These are phyloP conservation scores for Termitomyces sp. DNA, from an alignment of 768 basidiomycete species.

Conservation along the genomic window DNA sequence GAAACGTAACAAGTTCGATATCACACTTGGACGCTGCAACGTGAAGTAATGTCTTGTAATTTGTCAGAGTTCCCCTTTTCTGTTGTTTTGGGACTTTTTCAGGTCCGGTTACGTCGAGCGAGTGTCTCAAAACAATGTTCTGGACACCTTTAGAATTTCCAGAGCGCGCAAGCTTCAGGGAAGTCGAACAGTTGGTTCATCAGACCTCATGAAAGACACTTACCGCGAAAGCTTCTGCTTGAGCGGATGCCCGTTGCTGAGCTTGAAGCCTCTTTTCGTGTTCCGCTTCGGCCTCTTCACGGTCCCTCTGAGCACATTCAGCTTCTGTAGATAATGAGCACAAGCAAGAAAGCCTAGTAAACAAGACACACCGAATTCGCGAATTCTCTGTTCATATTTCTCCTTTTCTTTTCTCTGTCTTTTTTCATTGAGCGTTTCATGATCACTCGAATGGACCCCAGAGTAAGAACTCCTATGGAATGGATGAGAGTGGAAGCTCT, in stretches of 20 bases:
- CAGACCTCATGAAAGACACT: background rate
- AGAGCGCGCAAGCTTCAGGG: slow-evolving; percentile 19
- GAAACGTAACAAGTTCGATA: slow-evolving; percentile 25
- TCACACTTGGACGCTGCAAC: slow-evolving; percentile 31
- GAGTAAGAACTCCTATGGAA: slow-evolving; percentile 12
- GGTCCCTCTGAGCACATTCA: slow-evolving; percentile 30
- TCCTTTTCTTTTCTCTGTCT: slow-evolving; percentile 22
- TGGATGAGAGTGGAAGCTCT: slow-evolving; percentile 2
- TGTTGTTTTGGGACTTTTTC: slow-evolving; percentile 20
- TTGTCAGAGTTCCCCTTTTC: slow-evolving; percentile 18
- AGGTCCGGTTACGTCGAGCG: slow-evolving; percentile 30
- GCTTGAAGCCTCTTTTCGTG: slow-evolving; percentile 22
- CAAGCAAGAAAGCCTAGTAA: background rate
- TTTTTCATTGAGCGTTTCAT: background rate
- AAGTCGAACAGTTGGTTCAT: background rate
- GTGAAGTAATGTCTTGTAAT: slow-evolving; percentile 31
- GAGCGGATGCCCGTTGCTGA: slow-evolving; percentile 20
- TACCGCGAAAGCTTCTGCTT: slow-evolving; percentile 27
- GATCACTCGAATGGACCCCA: slow-evolving; percentile 4
- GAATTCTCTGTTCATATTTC: slow-evolving; percentile 27
- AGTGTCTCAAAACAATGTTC: slow-evolving; percentile 22
- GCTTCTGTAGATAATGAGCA: slow-evolving; percentile 19
- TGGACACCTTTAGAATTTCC: slow-evolving; percentile 24
- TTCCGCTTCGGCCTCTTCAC: slow-evolving; percentile 20
- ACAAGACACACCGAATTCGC: slow-evolving; percentile 27